Evolutionary conservation across 2,329 filamentous ascomycete genomes (phyloP), one percentile per base, ranked within the genome.

Genomic region (Zalaria obscura): DNA sequence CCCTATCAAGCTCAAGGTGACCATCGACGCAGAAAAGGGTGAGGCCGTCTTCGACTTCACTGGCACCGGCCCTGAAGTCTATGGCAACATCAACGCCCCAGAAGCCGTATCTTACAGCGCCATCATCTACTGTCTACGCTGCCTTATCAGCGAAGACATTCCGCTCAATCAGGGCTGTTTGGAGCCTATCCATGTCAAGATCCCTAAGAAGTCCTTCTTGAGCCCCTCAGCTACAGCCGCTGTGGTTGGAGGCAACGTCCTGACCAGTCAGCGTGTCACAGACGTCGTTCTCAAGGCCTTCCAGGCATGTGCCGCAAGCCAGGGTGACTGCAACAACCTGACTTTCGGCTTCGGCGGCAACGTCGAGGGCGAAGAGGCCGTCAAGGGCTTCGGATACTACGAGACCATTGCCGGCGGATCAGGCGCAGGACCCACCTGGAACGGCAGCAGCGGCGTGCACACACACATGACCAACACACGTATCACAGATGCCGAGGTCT

Each of bases 401-500:
- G 84, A 91, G 60, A 89, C 83, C 4, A 87, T 91, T 47, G 79
- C 80, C 0, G 83, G 84, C 33, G 84, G 84, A 0, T 76, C 72
- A 33, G 83, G 83, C 27, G 84, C 83, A 0, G 83, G 83, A 0
- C 72, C 78, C 0, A 68, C 69, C 9, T 88, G 83, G 83, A 68
- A 80, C 45, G 83, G 83, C 32, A 79, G 80, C 7, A 76, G 68
- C 40, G 83, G 81, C 10, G 81, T 88, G n/a, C 82, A 89, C 56
- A 81, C 76, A 2, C 82, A 89, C 61, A 87, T 88, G 80, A 89
- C 84, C 5, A 91, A 91, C 58, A 89, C 83, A 3, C 73, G 83
- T 9, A 89, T 88, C 54, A 88, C 83, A 0, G 84, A 89, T 55
- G 70, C 79, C 0, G 84, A 91, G 56, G 73, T 87, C 5, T 83